Conservation (phyloP, 805 yeast genomes). For the Candida nonsorbophila region DNA sequence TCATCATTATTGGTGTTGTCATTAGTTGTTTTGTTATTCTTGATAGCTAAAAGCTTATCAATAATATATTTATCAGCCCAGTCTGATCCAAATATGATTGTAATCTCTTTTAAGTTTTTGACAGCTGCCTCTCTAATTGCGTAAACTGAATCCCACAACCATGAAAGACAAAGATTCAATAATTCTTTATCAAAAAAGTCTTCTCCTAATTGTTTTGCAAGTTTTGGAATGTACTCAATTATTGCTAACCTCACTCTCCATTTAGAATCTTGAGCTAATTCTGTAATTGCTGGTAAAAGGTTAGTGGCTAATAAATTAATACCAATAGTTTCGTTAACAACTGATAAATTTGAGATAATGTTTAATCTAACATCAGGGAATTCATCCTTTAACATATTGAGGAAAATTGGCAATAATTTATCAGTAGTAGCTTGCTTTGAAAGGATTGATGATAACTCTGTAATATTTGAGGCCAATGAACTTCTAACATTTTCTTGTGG, state of each 20-base stretch:
- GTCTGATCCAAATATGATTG: constrained; percentile 82
- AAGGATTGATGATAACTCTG: constrained; percentile 79
- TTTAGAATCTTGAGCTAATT: constrained; percentile 90
- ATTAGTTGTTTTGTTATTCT: constrained; percentile 12
- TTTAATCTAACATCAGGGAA: constrained; percentile 94
- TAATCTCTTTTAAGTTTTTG: constrained; percentile 67
- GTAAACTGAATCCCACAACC: constrained; percentile 97
- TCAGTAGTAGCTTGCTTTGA: constrained; percentile 83
- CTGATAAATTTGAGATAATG: constrained; percentile 85
- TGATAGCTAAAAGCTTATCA: constrained; percentile 53
- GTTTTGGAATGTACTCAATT: constrained; percentile 90
- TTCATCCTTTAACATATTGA: constrained; percentile 93
- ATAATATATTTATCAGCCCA: constrained; percentile 90
- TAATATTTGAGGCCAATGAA: constrained; percentile 82
- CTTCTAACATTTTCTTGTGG: constrained; percentile 91
- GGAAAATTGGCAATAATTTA: constrained; percentile 76
- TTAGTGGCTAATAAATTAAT: constrained; percentile 82
- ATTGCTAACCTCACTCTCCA: constrained; percentile 98
- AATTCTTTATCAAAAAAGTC: constrained; percentile 89
- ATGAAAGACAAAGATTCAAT: constrained; percentile 87
- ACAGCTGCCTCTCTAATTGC: constrained; percentile 97
- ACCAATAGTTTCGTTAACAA: constrained; percentile 92
- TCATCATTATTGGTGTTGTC: constrained; percentile 8
- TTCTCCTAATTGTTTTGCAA: constrained; percentile 92
- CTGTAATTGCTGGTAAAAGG: constrained; percentile 91